Evolutionary conservation across 2,329 filamentous ascomycete species (phyloP).

Genomic region (Blumeria hordei): DNA sequence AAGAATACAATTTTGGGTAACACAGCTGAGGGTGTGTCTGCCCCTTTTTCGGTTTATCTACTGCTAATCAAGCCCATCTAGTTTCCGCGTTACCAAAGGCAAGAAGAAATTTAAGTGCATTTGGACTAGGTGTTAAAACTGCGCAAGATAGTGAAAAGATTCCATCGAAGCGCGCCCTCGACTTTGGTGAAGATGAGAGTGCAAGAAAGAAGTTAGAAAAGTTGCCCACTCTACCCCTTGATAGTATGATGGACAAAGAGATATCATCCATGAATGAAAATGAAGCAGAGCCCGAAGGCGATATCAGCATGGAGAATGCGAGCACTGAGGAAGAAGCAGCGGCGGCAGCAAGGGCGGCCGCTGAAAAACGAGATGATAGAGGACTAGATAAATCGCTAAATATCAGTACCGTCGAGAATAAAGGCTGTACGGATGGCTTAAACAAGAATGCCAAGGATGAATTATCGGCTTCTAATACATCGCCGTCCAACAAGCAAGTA

Average conservation of each 20-base stretch:
- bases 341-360: slow-evolving; percentile 62
- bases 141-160: slow-evolving; percentile 39
- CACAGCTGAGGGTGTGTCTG: slow-evolving; percentile 17
- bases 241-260: slow-evolving; percentile 31
- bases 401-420: too few species aligned
- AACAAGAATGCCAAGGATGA: slow-evolving; percentile 14
- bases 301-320: slow-evolving; percentile 51
- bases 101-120: slow-evolving; percentile 54
- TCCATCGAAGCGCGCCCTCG: slow-evolving; percentile 47
- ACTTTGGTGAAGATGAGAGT: slow-evolving; percentile 73
- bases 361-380: slow-evolving; percentile 58
- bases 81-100: slow-evolving; percentile 36
- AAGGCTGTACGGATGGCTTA: slow-evolving; percentile 7
- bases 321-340: slow-evolving; percentile 72
- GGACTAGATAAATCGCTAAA: slow-evolving; percentile 21
- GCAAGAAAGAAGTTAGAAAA: slow-evolving; percentile 75
- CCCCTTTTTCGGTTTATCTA: neutral
- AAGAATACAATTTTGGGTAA: slow-evolving; percentile 18
- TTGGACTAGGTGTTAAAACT: slow-evolving; percentile 52
- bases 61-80: slow-evolving; percentile 7
- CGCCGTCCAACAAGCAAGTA: neutral
- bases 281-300: slow-evolving; percentile 38
- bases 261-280: slow-evolving; percentile 30
- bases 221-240: slow-evolving; percentile 52
- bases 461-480: slow-evolving; percentile 2